Base-by-base conservation (phyloP, 1,139 yeast species). In the Torulaspora pretoriensis region DNA sequence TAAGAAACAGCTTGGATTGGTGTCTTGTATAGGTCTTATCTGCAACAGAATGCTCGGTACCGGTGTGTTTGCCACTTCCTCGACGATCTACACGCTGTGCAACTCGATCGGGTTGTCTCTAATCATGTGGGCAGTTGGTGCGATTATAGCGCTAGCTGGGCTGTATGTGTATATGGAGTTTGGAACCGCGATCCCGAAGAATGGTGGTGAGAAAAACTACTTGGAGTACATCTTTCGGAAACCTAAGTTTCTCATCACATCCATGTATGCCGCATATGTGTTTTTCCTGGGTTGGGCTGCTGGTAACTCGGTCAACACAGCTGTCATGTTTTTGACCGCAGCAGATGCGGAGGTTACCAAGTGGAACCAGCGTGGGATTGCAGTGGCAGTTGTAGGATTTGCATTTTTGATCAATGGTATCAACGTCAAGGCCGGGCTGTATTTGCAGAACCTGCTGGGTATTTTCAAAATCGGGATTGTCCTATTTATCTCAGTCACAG, bases 141-240 rank as follows among this genome's bases (percentile, higher is more conserved):
- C 88, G 9, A 49, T 83, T 19, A 80, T 86, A 54, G 87, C 95
- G 3, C 71, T 82, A 32, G 71, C 84, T 25, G 95, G 95, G 3
- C 70, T 86, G 54, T 74, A 79, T 59, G 88, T 84, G 5, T 87
- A 85, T 62, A 75, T 87, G 77, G 95, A 86, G 63, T 83, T 85
- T 65, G 95, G 95, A 13, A 77, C 88, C 9, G 88, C 87, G 32
- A 78, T 86, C 52, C 92, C 94, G 27, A 78, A 83, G 65, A 85
- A 86, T 59, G 96, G 96, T 53, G 96, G 95, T 53, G 95, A 86
- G 62, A 85, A 86, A 68, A 84, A 84, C 60, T 87, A 86, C 62
- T 71, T 87, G 56, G 94, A 85, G 63, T 81, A 77, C 56, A 78
- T 85, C 51, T 86, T 74, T 68, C 72, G 70, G 42, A 77, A 74